Conservation (phyloP, 352 stramenopile genomes). For the Elongisporangium anandrum region DNA sequence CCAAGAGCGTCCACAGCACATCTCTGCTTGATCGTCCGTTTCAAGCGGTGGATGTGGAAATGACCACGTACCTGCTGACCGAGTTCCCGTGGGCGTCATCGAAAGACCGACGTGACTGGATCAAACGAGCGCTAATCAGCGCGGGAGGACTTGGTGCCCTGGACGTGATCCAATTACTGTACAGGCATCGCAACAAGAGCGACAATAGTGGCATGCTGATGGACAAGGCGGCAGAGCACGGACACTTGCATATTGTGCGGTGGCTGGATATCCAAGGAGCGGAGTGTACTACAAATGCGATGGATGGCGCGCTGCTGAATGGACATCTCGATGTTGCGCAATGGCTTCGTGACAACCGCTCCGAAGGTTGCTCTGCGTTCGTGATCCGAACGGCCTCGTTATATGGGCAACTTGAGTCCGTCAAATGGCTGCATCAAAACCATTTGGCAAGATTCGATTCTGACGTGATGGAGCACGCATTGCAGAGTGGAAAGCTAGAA, state of each 20-base stretch:
- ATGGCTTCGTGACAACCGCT: conserved; percentile 20
- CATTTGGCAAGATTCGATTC: not conserved
- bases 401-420: not conserved
- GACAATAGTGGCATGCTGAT: conserved; percentile 17
- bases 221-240: conserved; percentile 22
- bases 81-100: not conserved
- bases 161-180: conserved; percentile 12
- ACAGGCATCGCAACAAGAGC: not conserved
- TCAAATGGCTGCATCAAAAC: not conserved
- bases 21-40: not conserved
- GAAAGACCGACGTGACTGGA: not conserved
- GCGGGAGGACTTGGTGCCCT: not conserved
- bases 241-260: conserved; percentile 17
- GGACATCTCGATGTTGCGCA: conserved; percentile 21
- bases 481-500: not conserved
- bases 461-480: not conserved
- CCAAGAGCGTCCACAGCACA: not conserved
- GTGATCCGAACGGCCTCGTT: not conserved
- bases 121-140: not conserved
- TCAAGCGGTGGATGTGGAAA: not conserved
- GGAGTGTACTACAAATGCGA: conserved; percentile 16
- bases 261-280: conserved; percentile 11
- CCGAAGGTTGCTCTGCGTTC: conserved; percentile 7
- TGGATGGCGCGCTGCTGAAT: conserved; percentile 17
- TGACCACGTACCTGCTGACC: not conserved